A percentile compares a stretch with the other conserved stretches of the same genome.
These are phyloP conservation scores for Amaranthus cruentus DNA, from an alignment of 148 eudicot species.

Conservation along the genomic window DNA sequence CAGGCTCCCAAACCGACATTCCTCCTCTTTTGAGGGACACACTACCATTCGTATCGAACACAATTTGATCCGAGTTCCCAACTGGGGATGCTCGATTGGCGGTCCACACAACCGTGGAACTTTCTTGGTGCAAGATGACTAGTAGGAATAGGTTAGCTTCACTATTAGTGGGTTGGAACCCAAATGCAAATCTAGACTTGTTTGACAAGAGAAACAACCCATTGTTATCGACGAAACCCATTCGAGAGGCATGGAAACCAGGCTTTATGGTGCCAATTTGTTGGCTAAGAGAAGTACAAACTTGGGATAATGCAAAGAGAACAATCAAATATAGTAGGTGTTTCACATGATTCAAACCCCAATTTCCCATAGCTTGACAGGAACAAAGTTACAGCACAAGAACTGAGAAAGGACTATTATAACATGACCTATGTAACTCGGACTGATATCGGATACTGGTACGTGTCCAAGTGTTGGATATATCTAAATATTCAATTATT, in stretches of 20 bases:
- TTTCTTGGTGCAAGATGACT: conserved; percentile 47
- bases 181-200: conserved; percentile 61
- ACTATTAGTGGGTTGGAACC: conserved; percentile 45
- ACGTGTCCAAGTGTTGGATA: background rate
- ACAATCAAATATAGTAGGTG: conserved; percentile 23
- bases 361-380: conserved; percentile 34
- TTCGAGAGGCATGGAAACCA: conserved; percentile 53
- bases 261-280: conserved; percentile 35
- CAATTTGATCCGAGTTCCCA: conserved; percentile 50
- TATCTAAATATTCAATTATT: background rate
- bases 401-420: background rate
- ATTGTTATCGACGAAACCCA: conserved; percentile 63
- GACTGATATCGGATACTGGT: too few relatives aligned
- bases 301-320: conserved; percentile 28
- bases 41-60: conserved; percentile 48
- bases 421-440: too few relatives aligned
- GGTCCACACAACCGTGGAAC: conserved; percentile 60
- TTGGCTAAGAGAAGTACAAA: conserved; percentile 45
- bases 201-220: conserved; percentile 75
- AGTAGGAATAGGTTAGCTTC: conserved; percentile 58
- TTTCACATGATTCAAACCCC: conserved; percentile 28
- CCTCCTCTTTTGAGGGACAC: conserved; percentile 46
- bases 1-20: conserved; percentile 55
- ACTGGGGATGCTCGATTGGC: conserved; percentile 64
- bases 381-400: background rate